phyloP scores from a whole-genome alignment of 2,329 filamentous ascomycete species.

The Claviceps spartinae region DNA sequence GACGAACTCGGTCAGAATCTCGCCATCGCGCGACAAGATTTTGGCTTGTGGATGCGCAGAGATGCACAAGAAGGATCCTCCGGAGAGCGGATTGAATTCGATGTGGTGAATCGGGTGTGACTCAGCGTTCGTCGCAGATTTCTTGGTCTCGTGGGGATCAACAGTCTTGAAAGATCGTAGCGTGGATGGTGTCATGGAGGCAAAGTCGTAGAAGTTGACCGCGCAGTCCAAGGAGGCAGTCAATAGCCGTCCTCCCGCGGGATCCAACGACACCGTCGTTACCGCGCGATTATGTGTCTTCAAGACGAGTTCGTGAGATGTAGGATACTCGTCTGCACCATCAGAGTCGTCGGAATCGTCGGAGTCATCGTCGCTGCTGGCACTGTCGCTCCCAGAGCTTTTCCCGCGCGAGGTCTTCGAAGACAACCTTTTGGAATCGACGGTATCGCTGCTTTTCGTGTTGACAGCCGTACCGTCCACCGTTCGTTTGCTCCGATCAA shows the following conservation, averaged over 20 bases:
- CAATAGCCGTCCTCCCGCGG: constrained; percentile 69
- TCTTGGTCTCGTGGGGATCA: constrained; percentile 70
- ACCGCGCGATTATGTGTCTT: constrained; percentile 86
- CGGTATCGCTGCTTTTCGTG: constrained; percentile 1
- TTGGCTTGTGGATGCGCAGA: constrained; percentile 83
- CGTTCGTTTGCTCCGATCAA: constrained; percentile 60
- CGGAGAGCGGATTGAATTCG: constrained; percentile 72
- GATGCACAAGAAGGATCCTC: constrained; percentile 70
- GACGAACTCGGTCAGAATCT: constrained; percentile 72
- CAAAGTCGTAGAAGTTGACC: constrained; percentile 87
- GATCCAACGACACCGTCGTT: constrained; percentile 72
- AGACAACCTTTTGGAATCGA: constrained; percentile 7
- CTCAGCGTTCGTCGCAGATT: constrained; percentile 54
- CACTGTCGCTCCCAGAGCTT: constrained; percentile 7
- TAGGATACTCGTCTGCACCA: constrained; percentile 77
- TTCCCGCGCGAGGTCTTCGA: constrained; percentile 7
- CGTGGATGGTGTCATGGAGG: constrained; percentile 89
- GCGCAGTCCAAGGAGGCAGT: constrained; percentile 88
- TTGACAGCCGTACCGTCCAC: constrained; percentile 9
- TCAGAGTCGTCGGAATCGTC: constrained; percentile 42
- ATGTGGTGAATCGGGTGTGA: constrained; percentile 80
- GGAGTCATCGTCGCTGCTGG: constrained; percentile 12
- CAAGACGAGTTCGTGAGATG: constrained; percentile 83
- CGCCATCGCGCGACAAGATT: constrained; percentile 79
- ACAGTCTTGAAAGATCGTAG: constrained; percentile 86